Conservation (phyloP, 306 rosid species). For the Cucumis cinereus region DNA sequence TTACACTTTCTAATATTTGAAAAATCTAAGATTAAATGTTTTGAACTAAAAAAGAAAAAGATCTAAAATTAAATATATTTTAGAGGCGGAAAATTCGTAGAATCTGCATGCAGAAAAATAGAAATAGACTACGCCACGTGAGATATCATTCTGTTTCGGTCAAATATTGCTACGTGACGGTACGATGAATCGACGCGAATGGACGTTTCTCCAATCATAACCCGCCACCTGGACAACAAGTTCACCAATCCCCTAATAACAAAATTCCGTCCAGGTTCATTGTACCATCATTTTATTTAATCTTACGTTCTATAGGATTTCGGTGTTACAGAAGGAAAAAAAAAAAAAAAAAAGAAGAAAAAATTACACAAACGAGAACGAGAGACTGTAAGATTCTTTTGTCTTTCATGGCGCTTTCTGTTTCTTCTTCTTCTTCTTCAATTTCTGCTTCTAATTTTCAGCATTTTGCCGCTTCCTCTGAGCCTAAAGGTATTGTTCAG, state of each 20-base stretch:
- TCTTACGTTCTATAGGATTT: not conserved
- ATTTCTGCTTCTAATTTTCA: conserved; percentile 25
- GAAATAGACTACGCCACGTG: not conserved
- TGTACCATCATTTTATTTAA: conserved; percentile 12
- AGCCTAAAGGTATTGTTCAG: conserved; percentile 34
- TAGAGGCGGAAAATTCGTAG: not conserved
- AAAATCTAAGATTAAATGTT: no score
- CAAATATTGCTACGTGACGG: conserved; percentile 18
- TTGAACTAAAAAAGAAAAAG: no score
- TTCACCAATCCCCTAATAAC: not conserved
- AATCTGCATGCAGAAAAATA: not conserved
- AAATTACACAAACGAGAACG: not conserved
- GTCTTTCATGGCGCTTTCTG: conserved; percentile 44
- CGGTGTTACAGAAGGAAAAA: not conserved
- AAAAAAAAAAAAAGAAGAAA: no score
- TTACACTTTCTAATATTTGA: no score
- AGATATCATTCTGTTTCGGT: not conserved
- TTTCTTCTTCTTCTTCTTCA: conserved; percentile 49
- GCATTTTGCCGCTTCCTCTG: conserved; percentile 22
- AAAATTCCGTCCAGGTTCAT: conserved; percentile 37
- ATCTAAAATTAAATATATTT: not conserved
- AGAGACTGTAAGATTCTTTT: not conserved
- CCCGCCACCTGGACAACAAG: conserved; percentile 7
- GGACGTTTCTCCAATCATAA: not conserved
- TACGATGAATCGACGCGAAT: conserved; percentile 19